Percentiles rank a stretch among this genome's conserved stretches.
phyloP scores from a whole-genome alignment of 129 eudicot genomes.

The Centella asiatica region DNA sequence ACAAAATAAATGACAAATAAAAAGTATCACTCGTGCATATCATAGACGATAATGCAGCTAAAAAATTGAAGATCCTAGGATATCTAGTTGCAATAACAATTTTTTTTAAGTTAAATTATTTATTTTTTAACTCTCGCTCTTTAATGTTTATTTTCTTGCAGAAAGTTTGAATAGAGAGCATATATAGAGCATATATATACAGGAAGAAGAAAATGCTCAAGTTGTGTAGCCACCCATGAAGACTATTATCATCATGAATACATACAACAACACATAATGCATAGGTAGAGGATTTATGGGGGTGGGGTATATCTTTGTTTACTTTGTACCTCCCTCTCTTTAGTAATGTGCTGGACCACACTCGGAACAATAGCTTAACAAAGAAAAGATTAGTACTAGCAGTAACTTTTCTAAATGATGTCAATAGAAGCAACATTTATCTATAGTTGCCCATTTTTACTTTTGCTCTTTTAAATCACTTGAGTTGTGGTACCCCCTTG shows the following conservation, averaged over 20 bases:
- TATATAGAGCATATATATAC: too few relatives aligned
- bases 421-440: too few relatives aligned
- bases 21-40: neutral
- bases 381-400: neutral
- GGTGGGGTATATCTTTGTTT: neutral
- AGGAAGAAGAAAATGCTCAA: conserved; percentile 17
- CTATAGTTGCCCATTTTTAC: too few relatives aligned
- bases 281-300: neutral
- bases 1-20: neutral
- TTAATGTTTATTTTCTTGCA: conserved; percentile 28
- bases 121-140: conserved; percentile 7
- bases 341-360: neutral
- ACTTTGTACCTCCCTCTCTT: neutral
- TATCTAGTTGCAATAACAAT: neutral
- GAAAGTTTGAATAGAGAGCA: conserved; percentile 43
- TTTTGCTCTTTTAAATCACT: too few relatives aligned
- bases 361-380: neutral
- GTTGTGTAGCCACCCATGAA: conserved; percentile 43
- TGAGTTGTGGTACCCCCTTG: too few relatives aligned
- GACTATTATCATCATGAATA: conserved; percentile 57
- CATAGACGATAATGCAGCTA: too few relatives aligned
- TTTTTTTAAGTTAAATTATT: neutral
- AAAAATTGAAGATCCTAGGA: too few relatives aligned
- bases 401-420: neutral
- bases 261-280: conserved; percentile 40